Evolutionary conservation across 192 early-diverging fungal genomes (phyloP).

Genomic region (Geranomyces michiganensis): DNA sequence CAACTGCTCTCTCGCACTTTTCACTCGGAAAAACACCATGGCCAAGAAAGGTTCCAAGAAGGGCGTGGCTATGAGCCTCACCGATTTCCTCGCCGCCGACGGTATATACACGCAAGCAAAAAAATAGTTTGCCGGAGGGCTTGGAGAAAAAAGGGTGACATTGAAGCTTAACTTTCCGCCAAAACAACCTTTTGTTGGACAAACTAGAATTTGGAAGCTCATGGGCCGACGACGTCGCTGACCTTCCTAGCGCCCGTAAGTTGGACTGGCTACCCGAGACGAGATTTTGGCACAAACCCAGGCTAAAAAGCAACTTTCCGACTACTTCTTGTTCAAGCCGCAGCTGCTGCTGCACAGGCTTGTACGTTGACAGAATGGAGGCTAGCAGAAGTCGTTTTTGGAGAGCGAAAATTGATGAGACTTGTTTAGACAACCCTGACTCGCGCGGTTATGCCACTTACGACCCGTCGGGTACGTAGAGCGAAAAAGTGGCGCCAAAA

Average conservation of each 20-base stretch:
- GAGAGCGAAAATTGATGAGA: constrained; percentile 12
- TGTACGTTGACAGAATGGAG: background rate
- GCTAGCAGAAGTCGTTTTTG: background rate
- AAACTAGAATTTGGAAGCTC: constrained; percentile 48
- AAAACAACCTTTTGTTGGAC: background rate
- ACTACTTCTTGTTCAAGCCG: background rate
- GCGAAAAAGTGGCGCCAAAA: background rate
- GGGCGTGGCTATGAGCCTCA: constrained; percentile 85
- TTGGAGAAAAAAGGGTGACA: no score
- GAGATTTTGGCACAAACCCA: background rate
- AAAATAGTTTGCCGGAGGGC: no score
- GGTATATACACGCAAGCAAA: background rate
- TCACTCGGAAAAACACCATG: constrained; percentile 17
- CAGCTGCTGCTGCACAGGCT: constrained; percentile 6
- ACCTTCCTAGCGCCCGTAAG: constrained; percentile 85
- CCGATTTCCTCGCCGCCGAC: constrained; percentile 75
- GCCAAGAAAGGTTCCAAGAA: constrained; percentile 69
- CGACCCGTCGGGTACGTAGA: constrained; percentile 17
- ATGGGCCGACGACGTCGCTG: constrained; percentile 93
- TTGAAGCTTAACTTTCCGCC: background rate
- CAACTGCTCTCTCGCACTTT: no score
- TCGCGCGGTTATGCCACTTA: constrained; percentile 23
- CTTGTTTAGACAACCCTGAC: constrained; percentile 11
- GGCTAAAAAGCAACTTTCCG: background rate
- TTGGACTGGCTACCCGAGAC: constrained; percentile 21